A percentile compares a stretch with the other conserved stretches of the same genome.
Evolutionary conservation across 805 yeast genomes (phyloP).

Genomic region (Wickerhamiella lipophila): DNA sequence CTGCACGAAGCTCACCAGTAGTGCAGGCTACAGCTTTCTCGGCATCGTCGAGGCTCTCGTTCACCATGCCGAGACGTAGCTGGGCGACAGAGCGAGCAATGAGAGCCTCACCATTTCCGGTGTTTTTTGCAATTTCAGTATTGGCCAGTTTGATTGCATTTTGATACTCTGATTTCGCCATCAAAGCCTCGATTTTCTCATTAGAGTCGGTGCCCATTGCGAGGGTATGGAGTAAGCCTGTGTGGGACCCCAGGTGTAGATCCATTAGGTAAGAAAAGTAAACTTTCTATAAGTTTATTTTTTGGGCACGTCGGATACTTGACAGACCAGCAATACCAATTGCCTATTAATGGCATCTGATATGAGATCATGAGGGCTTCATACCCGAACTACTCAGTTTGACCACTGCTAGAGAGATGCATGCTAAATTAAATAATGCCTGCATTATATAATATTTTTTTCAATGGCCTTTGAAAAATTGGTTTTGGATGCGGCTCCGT

Average conservation of each 20-base stretch:
- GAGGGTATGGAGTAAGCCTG: neutral
- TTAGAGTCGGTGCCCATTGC: neutral
- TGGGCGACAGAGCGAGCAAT: conserved; percentile 18
- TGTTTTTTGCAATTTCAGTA: conserved; percentile 11
- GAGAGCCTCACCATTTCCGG: conserved; percentile 14
- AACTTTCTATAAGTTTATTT: too few species aligned
- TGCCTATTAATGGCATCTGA: too few species aligned
- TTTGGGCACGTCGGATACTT: too few species aligned
- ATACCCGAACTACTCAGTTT: too few species aligned
- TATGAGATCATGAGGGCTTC: too few species aligned
- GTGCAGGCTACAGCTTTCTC: conserved; percentile 18
- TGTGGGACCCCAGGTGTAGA: neutral
- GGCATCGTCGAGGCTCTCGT: conserved; percentile 20
- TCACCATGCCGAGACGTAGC: conserved; percentile 15
- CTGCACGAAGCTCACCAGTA: conserved; percentile 14
- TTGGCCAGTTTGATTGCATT: conserved; percentile 13
- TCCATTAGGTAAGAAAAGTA: too few species aligned
- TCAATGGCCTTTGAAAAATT: conserved; percentile 33
- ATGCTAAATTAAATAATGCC: too few species aligned
- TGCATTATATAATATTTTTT: neutral
- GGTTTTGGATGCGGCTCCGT: conserved; percentile 89
- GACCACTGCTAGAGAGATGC: too few species aligned
- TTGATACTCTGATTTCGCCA: conserved; percentile 12
- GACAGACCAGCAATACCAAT: too few species aligned
- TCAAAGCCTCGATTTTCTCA: conserved; percentile 6